Percentiles rank a stretch among this genome's conserved stretches.
Evolutionary conservation across 2,329 filamentous ascomycete species (phyloP).

Genomic region (Bipolaris gigantea): DNA sequence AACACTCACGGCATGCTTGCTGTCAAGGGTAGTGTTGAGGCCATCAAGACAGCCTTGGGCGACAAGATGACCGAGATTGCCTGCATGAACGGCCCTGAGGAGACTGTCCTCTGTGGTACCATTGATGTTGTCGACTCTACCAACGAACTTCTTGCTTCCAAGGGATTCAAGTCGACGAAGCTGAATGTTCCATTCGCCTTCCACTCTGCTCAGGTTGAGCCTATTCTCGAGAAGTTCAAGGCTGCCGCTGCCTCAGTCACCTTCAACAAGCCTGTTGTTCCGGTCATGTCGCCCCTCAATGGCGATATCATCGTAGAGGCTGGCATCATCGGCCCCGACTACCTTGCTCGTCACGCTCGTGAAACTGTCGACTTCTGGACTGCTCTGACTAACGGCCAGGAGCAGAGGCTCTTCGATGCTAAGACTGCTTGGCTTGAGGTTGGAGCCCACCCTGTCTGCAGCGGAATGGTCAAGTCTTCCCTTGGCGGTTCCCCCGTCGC

Average conservation of each 20-base stretch:
- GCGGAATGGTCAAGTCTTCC: conserved; percentile 67
- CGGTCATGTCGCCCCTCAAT: conserved; percentile 69
- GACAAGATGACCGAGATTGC: conserved; percentile 59
- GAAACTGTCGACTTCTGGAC: conserved; percentile 70
- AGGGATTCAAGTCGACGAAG: conserved; percentile 62
- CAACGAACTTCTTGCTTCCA: conserved; percentile 52
- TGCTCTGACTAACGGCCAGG: conserved; percentile 62
- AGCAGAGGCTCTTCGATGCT: conserved; percentile 62
- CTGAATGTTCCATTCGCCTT: conserved; percentile 69
- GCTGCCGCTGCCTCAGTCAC: conserved; percentile 55
- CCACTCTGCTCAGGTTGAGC: conserved; percentile 67
- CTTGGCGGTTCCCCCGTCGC: conserved; percentile 59
- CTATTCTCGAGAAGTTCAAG: conserved; percentile 64
- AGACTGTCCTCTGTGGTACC: conserved; percentile 72
- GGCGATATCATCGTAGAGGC: conserved; percentile 62
- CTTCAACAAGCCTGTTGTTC: conserved; percentile 61
- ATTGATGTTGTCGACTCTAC: conserved; percentile 62
- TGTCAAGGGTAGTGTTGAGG: conserved; percentile 56
- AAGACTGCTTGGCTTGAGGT: conserved; percentile 73
- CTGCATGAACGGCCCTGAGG: conserved; percentile 74
- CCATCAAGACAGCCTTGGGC: conserved; percentile 58
- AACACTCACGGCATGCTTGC: conserved; percentile 70
- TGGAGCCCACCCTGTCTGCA: conserved; percentile 72
- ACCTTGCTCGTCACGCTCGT: conserved; percentile 66
- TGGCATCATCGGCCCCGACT: conserved; percentile 61